phyloP scores from a whole-genome alignment of 148 eudicot genomes.

The Talinum fruticosum region DNA sequence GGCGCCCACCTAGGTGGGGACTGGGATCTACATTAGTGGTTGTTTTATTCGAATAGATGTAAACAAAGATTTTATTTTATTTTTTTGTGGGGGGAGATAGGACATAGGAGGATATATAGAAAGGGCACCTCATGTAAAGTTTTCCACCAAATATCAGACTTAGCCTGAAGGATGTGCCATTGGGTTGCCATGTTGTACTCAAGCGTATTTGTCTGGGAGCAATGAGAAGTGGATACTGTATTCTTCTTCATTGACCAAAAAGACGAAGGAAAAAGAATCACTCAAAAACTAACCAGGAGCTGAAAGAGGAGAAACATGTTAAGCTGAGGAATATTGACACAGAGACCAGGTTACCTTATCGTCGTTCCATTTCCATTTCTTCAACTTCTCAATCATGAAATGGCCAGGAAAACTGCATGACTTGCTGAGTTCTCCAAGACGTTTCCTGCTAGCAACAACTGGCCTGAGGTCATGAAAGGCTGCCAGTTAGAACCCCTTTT shows the following conservation, averaged over 20 bases:
- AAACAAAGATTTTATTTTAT: not conserved
- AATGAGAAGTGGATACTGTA: conserved; percentile 64
- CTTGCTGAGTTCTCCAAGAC: conserved; percentile 20
- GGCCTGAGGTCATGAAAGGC: conserved; percentile 39
- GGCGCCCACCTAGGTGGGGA: too few species aligned
- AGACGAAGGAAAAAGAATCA: not conserved
- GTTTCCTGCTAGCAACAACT: conserved; percentile 35
- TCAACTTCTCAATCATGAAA: conserved; percentile 33
- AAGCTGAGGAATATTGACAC: not conserved
- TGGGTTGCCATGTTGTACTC: conserved; percentile 56
- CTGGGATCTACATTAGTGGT: not conserved
- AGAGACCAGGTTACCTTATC: conserved; percentile 21
- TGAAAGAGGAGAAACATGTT: not conserved
- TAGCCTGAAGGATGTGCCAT: conserved; percentile 48
- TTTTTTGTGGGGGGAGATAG: not conserved
- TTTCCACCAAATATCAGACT: conserved; percentile 42
- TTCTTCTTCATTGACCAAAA: conserved; percentile 25
- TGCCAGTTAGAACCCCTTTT: not conserved
- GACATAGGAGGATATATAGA: not conserved
- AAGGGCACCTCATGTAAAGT: conserved; percentile 45
- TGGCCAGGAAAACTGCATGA: conserved; percentile 45
- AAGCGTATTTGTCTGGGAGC: conserved; percentile 52
- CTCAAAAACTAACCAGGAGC: not conserved
- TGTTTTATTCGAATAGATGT: not conserved
- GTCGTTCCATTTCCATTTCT: conserved; percentile 27